These are phyloP conservation scores for Talaromyces trachyspermus DNA, from an alignment of 495 filamentous ascomycete genomes.

Conservation along the genomic window DNA sequence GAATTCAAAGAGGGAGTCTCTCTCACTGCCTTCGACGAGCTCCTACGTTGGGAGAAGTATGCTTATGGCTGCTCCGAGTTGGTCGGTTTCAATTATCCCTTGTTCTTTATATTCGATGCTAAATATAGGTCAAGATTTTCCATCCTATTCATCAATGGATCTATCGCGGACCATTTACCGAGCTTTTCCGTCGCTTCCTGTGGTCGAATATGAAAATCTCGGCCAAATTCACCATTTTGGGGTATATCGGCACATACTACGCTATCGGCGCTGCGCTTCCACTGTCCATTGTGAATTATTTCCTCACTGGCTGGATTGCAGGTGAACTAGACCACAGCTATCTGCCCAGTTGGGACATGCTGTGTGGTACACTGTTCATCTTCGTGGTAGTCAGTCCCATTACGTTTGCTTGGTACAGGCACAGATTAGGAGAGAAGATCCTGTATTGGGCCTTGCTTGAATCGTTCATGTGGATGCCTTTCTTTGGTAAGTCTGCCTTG, in stretches of 20 bases:
- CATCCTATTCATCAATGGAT: constrained; percentile 60
- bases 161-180: constrained; percentile 59
- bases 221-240: constrained; percentile 72
- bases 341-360: constrained; percentile 10
- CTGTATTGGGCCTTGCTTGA: constrained; percentile 45
- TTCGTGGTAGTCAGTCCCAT: constrained; percentile 44
- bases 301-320: constrained; percentile 56
- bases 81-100: background rate
- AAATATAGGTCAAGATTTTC: constrained; percentile 36
- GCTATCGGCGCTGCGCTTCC: constrained; percentile 33
- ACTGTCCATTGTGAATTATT: constrained; percentile 28
- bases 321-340: constrained; percentile 70
- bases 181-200: constrained; percentile 64
- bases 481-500: constrained; percentile 24
- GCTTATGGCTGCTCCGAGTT: constrained; percentile 16
- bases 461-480: constrained; percentile 55
- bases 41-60: constrained; percentile 40
- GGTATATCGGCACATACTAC: constrained; percentile 74
- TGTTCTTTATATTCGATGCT: constrained; percentile 10
- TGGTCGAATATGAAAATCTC: constrained; percentile 68
- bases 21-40: constrained; percentile 38
- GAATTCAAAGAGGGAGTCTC: constrained; percentile 43
- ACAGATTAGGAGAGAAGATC: constrained; percentile 31
- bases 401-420: constrained; percentile 39
- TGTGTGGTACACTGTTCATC: constrained; percentile 31